These are phyloP conservation scores for Scedosporium apiospermum DNA, from an alignment of 2,329 filamentous ascomycete genomes.

Conservation along the genomic window DNA sequence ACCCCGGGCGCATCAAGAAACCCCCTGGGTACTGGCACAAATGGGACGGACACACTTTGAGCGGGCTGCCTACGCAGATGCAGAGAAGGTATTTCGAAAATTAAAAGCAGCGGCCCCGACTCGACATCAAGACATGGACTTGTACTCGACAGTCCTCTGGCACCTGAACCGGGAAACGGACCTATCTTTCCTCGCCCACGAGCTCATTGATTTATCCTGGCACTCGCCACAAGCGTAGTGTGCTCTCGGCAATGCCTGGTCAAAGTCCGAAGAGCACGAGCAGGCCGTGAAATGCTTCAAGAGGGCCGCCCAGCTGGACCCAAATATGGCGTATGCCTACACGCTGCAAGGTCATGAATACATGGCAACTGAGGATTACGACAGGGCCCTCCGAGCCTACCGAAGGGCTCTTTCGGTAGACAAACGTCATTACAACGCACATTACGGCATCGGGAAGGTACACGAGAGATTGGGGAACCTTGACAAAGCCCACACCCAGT, in stretches of 20 bases:
- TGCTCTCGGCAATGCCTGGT: slow-evolving; percentile 89
- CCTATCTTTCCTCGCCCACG: slow-evolving; percentile 83
- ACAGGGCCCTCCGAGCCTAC: slow-evolving; percentile 84
- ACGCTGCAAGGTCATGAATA: slow-evolving; percentile 95
- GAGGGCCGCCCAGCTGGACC: slow-evolving; percentile 81
- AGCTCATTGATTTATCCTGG: slow-evolving; percentile 78
- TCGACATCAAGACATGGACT: slow-evolving; percentile 88
- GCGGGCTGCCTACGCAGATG: slow-evolving; percentile 74
- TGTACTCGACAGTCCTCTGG: slow-evolving; percentile 99
- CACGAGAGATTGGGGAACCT: slow-evolving; percentile 87
- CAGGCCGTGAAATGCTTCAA: slow-evolving; percentile 93
- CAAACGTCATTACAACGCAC: slow-evolving; percentile 91
- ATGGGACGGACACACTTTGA: slow-evolving; percentile 89
- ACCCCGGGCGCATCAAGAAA: slow-evolving; percentile 69
- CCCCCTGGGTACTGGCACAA: slow-evolving; percentile 86
- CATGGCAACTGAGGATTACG: slow-evolving; percentile 91
- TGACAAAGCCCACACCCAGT: slow-evolving; percentile 86
- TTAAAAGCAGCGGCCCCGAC: slow-evolving; percentile 74
- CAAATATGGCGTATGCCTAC: slow-evolving; percentile 89
- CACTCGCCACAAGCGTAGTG: slow-evolving; percentile 94
- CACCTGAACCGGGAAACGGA: slow-evolving; percentile 88
- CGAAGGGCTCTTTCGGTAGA: slow-evolving; percentile 79
- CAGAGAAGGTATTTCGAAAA: slow-evolving; percentile 75
- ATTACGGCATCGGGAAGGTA: slow-evolving; percentile 78
- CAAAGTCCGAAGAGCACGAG: slow-evolving; percentile 83